phyloP scores from a whole-genome alignment of 495 filamentous ascomycete genomes.

The Neurospora cerealis region DNA sequence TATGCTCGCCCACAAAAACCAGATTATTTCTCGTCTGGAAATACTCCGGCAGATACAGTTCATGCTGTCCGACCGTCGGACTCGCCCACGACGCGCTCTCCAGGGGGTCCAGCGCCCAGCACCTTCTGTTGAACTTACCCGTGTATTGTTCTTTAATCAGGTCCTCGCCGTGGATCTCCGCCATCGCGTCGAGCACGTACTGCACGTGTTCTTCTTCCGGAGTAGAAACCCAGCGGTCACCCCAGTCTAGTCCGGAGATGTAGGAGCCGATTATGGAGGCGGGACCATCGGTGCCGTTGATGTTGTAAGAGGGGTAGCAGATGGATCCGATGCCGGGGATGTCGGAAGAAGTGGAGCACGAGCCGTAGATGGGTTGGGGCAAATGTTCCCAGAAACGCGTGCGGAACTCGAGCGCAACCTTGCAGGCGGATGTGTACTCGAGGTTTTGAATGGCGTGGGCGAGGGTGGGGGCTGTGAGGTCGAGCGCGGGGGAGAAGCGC shows the following conservation, averaged over 20 bases:
- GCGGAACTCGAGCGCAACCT: constrained; percentile 53
- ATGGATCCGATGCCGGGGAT: constrained; percentile 48
- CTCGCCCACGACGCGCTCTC: constrained; percentile 45
- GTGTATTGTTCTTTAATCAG: constrained; percentile 44
- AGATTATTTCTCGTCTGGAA: constrained; percentile 56
- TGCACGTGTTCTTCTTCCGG: constrained; percentile 14
- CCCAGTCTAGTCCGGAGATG: constrained; percentile 30
- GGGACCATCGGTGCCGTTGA: constrained; percentile 50
- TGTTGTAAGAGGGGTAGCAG: constrained; percentile 55
- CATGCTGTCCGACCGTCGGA: constrained; percentile 49
- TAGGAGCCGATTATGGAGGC: constrained; percentile 56
- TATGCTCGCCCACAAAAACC: constrained; percentile 63
- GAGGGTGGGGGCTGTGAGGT: constrained; percentile 22
- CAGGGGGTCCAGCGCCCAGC: constrained; percentile 49
- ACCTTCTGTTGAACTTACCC: constrained; percentile 46
- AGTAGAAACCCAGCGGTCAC: constrained; percentile 10
- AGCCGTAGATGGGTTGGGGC: constrained; percentile 50
- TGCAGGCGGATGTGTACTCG: constrained; percentile 50
- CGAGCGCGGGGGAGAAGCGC: constrained; percentile 33
- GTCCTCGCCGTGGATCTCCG: constrained; percentile 50
- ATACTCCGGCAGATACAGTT: constrained; percentile 57
- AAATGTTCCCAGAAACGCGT: constrained; percentile 62
- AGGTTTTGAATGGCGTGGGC: constrained; percentile 50
- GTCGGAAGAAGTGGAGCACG: constrained; percentile 45
- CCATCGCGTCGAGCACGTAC: constrained; percentile 36